A percentile compares a stretch with the other conserved stretches of the same genome.
phyloP scores from a whole-genome alignment of 164 flowering plant genomes.

The Stephania yunnanensis region DNA sequence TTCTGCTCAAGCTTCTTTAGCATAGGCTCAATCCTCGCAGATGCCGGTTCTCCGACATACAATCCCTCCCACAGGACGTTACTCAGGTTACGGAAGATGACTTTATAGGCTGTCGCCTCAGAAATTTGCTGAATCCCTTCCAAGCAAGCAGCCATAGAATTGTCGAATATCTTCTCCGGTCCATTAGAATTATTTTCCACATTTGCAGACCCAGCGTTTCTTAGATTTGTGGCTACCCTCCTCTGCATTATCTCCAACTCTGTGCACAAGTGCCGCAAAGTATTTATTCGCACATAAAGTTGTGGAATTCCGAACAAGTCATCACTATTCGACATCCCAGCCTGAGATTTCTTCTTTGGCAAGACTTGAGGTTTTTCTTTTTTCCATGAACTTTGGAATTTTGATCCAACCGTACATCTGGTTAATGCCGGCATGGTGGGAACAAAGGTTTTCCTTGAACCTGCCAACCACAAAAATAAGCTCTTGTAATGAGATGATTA shows the following conservation, averaged over 20 bases:
- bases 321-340: constrained; percentile 41
- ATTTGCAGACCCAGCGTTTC: constrained; percentile 38
- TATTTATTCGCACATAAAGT: constrained; percentile 79
- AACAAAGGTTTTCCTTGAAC: constrained; percentile 61
- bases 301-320: constrained; percentile 47
- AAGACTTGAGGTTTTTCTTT: constrained; percentile 52
- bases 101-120: constrained; percentile 68
- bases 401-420: constrained; percentile 71
- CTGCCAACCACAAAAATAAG: constrained; percentile 33
- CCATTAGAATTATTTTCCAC: constrained; percentile 33
- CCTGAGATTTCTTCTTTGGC: constrained; percentile 57
- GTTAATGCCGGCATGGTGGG: constrained; percentile 94
- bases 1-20: constrained; percentile 61
- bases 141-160: constrained; percentile 48
- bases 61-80: constrained; percentile 71
- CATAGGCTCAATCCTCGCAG: constrained; percentile 68
- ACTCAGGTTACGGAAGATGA: constrained; percentile 61
- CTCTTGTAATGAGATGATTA: not conserved
- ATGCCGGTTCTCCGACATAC: constrained; percentile 57
- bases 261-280: constrained; percentile 57
- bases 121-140: constrained; percentile 77
- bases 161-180: constrained; percentile 46
- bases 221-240: constrained; percentile 34
- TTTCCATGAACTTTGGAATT: constrained; percentile 63
- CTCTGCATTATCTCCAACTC: constrained; percentile 55